Percentiles rank a stretch among this genome's conserved stretches.
These are phyloP conservation scores for Ormosia emarginata DNA, from an alignment of 306 rosid species.

Conservation along the genomic window DNA sequence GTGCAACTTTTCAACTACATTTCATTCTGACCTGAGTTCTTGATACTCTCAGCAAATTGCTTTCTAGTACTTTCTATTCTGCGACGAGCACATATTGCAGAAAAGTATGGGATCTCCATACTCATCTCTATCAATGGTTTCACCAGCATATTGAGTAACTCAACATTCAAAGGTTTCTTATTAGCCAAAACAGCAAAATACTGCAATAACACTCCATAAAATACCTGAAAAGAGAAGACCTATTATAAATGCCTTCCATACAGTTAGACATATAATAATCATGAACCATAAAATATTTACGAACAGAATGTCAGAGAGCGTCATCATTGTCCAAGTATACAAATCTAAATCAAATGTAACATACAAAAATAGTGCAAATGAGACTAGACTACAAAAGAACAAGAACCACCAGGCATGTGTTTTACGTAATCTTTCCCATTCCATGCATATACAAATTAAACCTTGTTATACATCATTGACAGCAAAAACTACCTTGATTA, in stretches of 20 bases:
- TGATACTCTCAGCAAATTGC: slow-evolving; percentile 61
- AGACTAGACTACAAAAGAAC: not conserved
- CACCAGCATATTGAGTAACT: slow-evolving; percentile 63
- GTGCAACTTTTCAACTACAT: not conserved
- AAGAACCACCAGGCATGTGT: not conserved
- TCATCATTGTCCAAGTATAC: not conserved
- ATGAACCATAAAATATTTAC: slow-evolving; percentile 16
- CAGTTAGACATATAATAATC: not conserved
- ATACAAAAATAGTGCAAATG: not conserved
- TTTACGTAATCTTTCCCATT: not conserved
- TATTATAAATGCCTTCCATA: not conserved
- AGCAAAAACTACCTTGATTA: not conserved
- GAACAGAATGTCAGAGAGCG: not conserved
- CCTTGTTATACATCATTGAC: not conserved
- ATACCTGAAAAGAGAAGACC: slow-evolving; percentile 57
- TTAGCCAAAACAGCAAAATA: slow-evolving; percentile 81
- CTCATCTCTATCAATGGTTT: slow-evolving; percentile 93
- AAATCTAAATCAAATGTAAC: not conserved
- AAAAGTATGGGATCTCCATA: slow-evolving; percentile 79
- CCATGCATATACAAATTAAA: not conserved
- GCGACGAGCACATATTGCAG: slow-evolving; percentile 95
- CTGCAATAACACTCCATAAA: slow-evolving; percentile 86
- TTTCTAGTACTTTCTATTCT: slow-evolving; percentile 63
- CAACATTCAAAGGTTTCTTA: slow-evolving; percentile 63
- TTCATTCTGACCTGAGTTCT: slow-evolving; percentile 60